A percentile compares a stretch with the other conserved stretches of the same genome.
These are phyloP conservation scores for Fusarium camptoceras DNA, from an alignment of 2,329 filamentous ascomycete species.

Conservation along the genomic window DNA sequence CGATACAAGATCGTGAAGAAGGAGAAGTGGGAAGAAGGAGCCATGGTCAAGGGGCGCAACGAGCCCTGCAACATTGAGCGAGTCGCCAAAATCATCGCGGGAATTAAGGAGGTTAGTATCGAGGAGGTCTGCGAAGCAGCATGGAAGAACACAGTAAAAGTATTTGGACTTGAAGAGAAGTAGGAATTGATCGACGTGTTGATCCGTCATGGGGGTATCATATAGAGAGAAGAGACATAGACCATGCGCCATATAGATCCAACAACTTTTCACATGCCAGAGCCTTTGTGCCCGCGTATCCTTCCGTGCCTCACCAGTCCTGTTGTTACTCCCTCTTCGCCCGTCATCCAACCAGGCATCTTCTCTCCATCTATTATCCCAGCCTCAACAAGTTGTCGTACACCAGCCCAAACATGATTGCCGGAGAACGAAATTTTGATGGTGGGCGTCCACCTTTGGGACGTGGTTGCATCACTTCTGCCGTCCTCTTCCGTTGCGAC, in stretches of 20 bases:
- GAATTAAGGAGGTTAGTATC: constrained; percentile 81
- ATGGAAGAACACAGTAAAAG: constrained; percentile 82
- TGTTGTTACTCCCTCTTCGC: constrained; percentile 82
- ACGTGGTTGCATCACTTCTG: constrained; percentile 43
- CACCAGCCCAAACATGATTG: constrained; percentile 81
- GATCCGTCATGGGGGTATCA: constrained; percentile 47
- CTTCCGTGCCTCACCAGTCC: constrained; percentile 76
- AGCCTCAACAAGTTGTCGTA: constrained; percentile 80
- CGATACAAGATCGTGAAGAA: constrained; percentile 91
- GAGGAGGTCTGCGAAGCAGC: constrained; percentile 88
- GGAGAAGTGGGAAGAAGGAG: constrained; percentile 89
- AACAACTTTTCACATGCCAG: constrained; percentile 57
- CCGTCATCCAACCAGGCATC: constrained; percentile 93
- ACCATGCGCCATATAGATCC: constrained; percentile 38
- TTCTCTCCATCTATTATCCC: constrained; percentile 79
- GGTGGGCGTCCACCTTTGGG: constrained; percentile 50
- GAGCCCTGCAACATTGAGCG: constrained; percentile 89
- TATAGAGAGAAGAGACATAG: constrained; percentile 46
- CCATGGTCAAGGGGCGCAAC: constrained; percentile 94
- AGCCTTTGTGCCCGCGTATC: constrained; percentile 69
- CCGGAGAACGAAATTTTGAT: constrained; percentile 78
- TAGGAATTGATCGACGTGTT: constrained; percentile 28
- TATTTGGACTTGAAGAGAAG: constrained; percentile 75
- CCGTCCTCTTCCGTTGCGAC: constrained; percentile 39
- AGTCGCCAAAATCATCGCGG: constrained; percentile 89